These are phyloP conservation scores for Podaxis sp. DNA, from an alignment of 768 basidiomycete species.

Conservation along the genomic window DNA sequence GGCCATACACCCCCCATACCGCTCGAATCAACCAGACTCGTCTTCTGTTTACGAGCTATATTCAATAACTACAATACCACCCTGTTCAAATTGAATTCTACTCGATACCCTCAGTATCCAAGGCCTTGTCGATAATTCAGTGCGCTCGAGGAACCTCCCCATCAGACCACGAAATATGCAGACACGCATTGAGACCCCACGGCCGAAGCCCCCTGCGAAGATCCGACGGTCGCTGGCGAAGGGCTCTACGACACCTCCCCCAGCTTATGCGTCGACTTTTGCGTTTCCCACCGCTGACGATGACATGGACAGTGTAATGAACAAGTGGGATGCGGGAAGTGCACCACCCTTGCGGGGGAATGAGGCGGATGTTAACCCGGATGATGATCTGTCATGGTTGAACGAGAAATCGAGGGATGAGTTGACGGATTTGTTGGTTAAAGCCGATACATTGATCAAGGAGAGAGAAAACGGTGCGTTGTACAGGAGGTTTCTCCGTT, in stretches of 20 bases:
- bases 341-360: background rate
- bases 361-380: background rate
- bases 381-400: constrained; percentile 36
- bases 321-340: constrained; percentile 13
- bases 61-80: background rate
- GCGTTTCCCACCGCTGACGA: constrained; percentile 21
- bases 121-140: background rate
- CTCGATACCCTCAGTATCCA: background rate
- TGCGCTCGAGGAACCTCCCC: background rate
- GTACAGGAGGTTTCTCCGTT: background rate
- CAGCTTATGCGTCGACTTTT: constrained; percentile 47
- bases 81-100: background rate
- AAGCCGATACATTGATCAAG: constrained; percentile 73
- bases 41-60: background rate
- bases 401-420: constrained; percentile 70
- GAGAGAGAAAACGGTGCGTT: constrained; percentile 69
- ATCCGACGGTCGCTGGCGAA: constrained; percentile 44
- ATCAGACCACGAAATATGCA: background rate
- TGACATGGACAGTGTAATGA: background rate
- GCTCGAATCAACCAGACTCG: background rate
- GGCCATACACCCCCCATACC: background rate
- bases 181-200: constrained; percentile 41
- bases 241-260: constrained; percentile 41
- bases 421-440: constrained; percentile 60
- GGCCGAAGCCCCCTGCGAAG: constrained; percentile 71